Evolutionary conservation across 345 rosid species (phyloP).

Genomic region (Bruguiera sexangula): DNA sequence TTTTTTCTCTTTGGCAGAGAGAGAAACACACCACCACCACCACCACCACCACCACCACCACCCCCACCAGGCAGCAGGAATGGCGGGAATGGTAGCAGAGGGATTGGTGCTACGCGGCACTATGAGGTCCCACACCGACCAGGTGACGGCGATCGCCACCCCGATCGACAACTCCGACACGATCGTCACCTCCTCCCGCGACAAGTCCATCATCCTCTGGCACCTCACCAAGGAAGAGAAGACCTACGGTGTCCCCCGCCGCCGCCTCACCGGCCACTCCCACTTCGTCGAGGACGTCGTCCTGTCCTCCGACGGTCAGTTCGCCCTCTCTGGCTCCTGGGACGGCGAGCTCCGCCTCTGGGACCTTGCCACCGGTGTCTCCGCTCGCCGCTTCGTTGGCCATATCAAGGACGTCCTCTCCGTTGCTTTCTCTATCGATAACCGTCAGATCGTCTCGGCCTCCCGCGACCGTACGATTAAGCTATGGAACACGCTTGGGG

Average conservation of each 20-base stretch:
- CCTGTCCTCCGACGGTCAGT: constrained; percentile 94
- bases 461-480: constrained; percentile 88
- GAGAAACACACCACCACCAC: too few relatives aligned
- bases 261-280: constrained; percentile 94
- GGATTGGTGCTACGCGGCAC: constrained; percentile 74
- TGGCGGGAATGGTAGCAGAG: constrained; percentile 46
- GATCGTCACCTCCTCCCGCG: constrained; percentile 90
- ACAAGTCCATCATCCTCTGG: constrained; percentile 95
- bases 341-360: constrained; percentile 98
- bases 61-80: too few relatives aligned
- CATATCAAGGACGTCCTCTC: constrained; percentile 93
- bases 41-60: too few relatives aligned
- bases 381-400: constrained; percentile 88
- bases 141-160: constrained; percentile 90
- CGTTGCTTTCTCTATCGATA: constrained; percentile 92
- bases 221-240: constrained; percentile 81
- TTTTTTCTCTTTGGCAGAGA: too few relatives aligned
- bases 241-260: constrained; percentile 73
- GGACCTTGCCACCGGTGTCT: constrained; percentile 71
- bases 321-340: constrained; percentile 97
- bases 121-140: constrained; percentile 92
- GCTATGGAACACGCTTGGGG: constrained; percentile 95
- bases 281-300: constrained; percentile 94
- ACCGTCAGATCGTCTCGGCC: constrained; percentile 96
- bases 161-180: constrained; percentile 90